Evolutionary conservation across 139 green algal species (phyloP), one percentile per base, ranked within the genome.

Genomic region (Astrephomene gubernaculifera): DNA sequence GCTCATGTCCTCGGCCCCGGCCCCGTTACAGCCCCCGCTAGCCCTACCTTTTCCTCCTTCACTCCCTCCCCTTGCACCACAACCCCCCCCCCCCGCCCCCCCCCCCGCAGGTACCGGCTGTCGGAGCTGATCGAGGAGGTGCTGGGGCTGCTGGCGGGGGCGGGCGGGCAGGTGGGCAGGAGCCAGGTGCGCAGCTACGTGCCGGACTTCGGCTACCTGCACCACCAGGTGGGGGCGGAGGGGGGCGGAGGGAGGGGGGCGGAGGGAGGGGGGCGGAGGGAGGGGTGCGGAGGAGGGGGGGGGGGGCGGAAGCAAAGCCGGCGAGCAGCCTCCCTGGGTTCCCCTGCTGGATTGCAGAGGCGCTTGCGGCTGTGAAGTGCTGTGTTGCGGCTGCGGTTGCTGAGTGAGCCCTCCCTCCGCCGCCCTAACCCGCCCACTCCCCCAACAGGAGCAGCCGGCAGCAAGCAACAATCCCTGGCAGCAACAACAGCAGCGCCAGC

Each of bases 121-220:
- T 24, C 70, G 2, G 69, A 35, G 45, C 65, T 86, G 65, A 60
- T 86, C 24, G 65, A 86, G 45, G 79, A 86, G 65, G 31, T 45
- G 22, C 44, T 78, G 79, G 45, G 49, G 33, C 45, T 78, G 31
- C n/a, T 86, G 79, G 79, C 45, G 35, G 65, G 24, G 35, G 36
- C 25, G 1, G 79, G 79, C 44, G 64, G 79, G 1, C 35, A 69
- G 17, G 6, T 69, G 67, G 79, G 29, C 0, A 31, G 45, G 22
- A 45, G 65, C 21, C 8, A 71, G 25, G 25, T 86, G 2, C 45
- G 45, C 29, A 70, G 12, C 79, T 86, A 86, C 65, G 4, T 86
- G 8, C 79, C 79, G 25, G 27, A 41, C 36, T 86, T 86, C 65
- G 69, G 10, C 45, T 86, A 79, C 79, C 69, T 43, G n/a, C 19